A percentile compares a stretch with the other conserved stretches of the same genome.
phyloP scores from a whole-genome alignment of 1,139 yeast genomes.

The Magnusiomyces paraingens region DNA sequence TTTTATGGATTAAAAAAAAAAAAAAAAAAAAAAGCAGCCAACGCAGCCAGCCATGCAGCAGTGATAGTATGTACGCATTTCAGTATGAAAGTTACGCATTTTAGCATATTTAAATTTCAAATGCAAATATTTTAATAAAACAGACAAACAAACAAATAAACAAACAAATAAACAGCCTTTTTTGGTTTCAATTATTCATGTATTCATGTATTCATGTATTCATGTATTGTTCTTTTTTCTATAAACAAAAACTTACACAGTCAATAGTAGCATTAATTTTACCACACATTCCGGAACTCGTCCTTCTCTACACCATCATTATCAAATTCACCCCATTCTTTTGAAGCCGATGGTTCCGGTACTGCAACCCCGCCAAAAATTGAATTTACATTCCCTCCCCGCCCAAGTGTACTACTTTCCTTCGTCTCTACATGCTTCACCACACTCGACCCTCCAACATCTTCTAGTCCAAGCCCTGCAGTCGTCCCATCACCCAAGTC shows the following conservation, averaged over 20 bases:
- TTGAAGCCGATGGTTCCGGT: conserved; percentile 28
- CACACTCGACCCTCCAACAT: too few relatives aligned
- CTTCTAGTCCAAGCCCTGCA: not conserved
- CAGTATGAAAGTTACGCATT: too few relatives aligned
- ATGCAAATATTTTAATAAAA: too few relatives aligned
- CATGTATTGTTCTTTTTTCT: too few relatives aligned
- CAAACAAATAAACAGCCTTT: too few relatives aligned
- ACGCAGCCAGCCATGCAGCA: not conserved
- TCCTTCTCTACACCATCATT: conserved; percentile 17
- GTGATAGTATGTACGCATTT: not conserved
- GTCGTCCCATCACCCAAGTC: conserved; percentile 21
- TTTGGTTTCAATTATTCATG: too few relatives aligned
- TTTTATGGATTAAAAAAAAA: not conserved
- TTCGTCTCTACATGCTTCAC: too few relatives aligned
- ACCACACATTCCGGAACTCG: conserved; percentile 14
- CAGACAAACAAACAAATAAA: too few relatives aligned
- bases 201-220: too few relatives aligned
- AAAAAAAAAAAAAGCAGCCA: not conserved
- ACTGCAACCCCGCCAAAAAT: conserved; percentile 23
- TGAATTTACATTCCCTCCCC: conserved; percentile 15
- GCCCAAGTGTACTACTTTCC: not conserved
- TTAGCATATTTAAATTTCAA: too few relatives aligned
- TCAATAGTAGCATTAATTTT: too few relatives aligned
- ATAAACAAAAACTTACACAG: too few relatives aligned
- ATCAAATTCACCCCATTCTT: conserved; percentile 29